phyloP scores from a whole-genome alignment of 1,284 basidiomycete genomes.

The Meripilus lineatus region DNA sequence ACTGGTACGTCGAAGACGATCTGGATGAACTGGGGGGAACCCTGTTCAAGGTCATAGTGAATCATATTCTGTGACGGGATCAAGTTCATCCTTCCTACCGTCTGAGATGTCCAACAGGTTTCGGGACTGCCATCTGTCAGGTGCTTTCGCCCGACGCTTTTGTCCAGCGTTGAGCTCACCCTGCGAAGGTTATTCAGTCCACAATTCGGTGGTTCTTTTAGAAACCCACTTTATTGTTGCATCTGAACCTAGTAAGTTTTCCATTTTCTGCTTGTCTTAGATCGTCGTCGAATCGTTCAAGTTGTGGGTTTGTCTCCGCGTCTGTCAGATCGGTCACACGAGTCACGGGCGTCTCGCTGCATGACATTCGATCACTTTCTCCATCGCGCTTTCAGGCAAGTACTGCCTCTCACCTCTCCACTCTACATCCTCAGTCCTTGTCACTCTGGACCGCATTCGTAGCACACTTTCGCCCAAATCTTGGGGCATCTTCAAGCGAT shows the following conservation, averaged over 20 bases:
- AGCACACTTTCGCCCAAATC: not conserved
- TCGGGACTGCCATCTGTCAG: conserved; percentile 68
- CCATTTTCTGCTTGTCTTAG: not conserved
- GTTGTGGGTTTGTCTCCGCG: too few relatives aligned
- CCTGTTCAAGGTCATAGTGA: conserved; percentile 36
- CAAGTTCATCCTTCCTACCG: conserved; percentile 37
- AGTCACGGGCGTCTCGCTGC: too few relatives aligned
- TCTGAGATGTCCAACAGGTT: conserved; percentile 82
- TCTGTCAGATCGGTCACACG: too few relatives aligned
- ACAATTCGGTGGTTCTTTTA: too few relatives aligned
- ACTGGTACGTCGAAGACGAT: conserved; percentile 51
- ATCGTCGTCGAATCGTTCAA: not conserved
- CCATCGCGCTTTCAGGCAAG: too few relatives aligned
- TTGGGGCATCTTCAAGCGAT: not conserved
- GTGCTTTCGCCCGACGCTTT: conserved; percentile 65
- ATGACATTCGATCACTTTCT: too few relatives aligned
- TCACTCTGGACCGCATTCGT: not conserved
- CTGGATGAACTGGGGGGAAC: conserved; percentile 70
- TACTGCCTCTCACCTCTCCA: not conserved
- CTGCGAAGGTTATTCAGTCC: conserved; percentile 31
- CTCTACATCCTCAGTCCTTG: not conserved
- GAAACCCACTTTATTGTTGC: conserved; percentile 5
- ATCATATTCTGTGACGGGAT: not conserved
- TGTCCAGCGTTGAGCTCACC: conserved; percentile 83
- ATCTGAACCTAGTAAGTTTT: conserved; percentile 1